These are phyloP conservation scores for Fusarium guadeloupense DNA, from an alignment of 2,329 filamentous ascomycete species.

Conservation along the genomic window DNA sequence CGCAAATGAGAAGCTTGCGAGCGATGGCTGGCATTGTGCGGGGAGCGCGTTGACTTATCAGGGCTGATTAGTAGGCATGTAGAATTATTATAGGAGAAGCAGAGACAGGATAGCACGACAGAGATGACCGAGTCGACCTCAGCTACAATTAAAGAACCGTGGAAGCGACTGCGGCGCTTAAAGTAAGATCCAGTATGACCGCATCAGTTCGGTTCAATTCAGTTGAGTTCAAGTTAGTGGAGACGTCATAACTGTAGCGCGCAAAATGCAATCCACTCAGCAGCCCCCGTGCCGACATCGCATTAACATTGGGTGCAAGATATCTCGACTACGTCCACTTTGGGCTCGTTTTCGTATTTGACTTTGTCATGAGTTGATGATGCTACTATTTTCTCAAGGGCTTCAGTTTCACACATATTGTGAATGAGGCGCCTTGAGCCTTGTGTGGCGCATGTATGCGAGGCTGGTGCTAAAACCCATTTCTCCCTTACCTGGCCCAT, in stretches of 20 bases:
- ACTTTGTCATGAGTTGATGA: constrained; percentile 32
- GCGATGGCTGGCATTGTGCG: constrained; percentile 76
- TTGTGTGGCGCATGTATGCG: constrained; percentile 24
- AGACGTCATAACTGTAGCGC: constrained; percentile 36
- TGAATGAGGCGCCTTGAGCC: too few species aligned
- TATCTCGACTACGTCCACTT: constrained; percentile 27
- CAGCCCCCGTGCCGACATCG: constrained; percentile 35
- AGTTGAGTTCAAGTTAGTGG: constrained; percentile 17
- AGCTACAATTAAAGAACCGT: constrained; percentile 19
- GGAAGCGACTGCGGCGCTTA: constrained; percentile 33
- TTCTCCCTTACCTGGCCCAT: background rate
- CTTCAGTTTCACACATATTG: constrained; percentile 27
- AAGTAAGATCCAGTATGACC: constrained; percentile 31
- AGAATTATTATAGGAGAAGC: constrained; percentile 3
- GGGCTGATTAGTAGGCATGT: constrained; percentile 11
- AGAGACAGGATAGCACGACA: constrained; percentile 1
- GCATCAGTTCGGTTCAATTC: constrained; percentile 37
- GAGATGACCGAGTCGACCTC: constrained; percentile 6
- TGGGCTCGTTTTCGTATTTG: constrained; percentile 35
- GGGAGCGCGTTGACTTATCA: constrained; percentile 21
- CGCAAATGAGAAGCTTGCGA: constrained; percentile 82
- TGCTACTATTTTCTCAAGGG: constrained; percentile 33
- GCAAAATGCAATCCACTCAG: constrained; percentile 5
- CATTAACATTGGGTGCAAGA: constrained; percentile 28
- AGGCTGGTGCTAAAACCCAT: constrained; percentile 4